Conservation (phyloP, 768 basidiomycete species). For the Pleurotus salmoneostramineus region DNA sequence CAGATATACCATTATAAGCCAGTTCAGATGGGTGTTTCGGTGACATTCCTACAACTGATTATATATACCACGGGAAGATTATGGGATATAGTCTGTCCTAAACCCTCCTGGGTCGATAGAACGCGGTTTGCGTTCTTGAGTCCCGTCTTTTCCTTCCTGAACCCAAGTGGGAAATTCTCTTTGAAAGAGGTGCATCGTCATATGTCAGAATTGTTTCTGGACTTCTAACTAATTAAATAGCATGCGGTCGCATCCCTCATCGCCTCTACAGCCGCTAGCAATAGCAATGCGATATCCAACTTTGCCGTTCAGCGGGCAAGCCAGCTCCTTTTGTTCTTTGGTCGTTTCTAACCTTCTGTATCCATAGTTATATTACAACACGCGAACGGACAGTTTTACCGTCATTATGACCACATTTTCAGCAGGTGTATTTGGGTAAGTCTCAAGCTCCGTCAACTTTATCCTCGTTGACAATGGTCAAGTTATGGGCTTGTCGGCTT, state of each 20-base stretch:
- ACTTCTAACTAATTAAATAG: constrained; percentile 22
- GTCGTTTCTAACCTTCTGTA: background rate
- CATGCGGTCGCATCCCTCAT: constrained; percentile 55
- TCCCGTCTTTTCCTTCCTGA: constrained; percentile 43
- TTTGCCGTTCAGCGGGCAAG: constrained; percentile 57
- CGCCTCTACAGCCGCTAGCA: constrained; percentile 50
- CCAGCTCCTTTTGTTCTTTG: background rate
- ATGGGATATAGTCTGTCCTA: constrained; percentile 47
- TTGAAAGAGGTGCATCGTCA: constrained; percentile 50
- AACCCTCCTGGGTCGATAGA: constrained; percentile 34
- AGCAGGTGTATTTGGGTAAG: constrained; percentile 58
- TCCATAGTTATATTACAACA: constrained; percentile 57
- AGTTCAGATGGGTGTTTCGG: constrained; percentile 42
- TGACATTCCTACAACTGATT: constrained; percentile 54
- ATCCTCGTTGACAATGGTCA: background rate
- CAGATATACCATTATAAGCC: constrained; percentile 64
- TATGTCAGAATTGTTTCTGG: background rate
- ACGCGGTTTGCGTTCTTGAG: constrained; percentile 38
- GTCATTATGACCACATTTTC: constrained; percentile 62
- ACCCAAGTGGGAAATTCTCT: constrained; percentile 47
- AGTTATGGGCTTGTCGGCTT: constrained; percentile 61
- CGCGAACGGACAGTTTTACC: constrained; percentile 47
- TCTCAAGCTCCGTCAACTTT: background rate
- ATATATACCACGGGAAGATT: constrained; percentile 44
- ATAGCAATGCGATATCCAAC: constrained; percentile 51